phyloP scores from a whole-genome alignment of 2,329 filamentous ascomycete genomes.

The Cercospora brassicicola region DNA sequence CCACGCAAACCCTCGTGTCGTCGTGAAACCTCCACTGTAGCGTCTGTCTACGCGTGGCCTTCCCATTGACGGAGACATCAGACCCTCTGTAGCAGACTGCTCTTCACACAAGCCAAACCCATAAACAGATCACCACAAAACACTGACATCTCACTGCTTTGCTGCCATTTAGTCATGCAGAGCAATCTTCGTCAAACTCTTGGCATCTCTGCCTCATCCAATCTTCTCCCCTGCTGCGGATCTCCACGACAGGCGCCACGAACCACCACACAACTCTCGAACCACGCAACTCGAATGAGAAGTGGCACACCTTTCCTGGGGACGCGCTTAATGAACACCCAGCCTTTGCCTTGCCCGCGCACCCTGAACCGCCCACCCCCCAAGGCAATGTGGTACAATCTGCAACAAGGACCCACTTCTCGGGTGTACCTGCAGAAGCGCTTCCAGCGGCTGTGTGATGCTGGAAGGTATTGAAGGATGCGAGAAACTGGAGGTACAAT shows the following conservation, averaged over 20 bases:
- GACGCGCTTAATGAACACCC: background rate
- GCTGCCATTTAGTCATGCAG: background rate
- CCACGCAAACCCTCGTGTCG: slow-evolving; percentile 17
- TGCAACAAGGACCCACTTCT: background rate
- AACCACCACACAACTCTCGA: background rate
- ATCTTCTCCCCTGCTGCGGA: background rate
- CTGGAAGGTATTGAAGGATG: background rate
- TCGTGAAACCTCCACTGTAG: slow-evolving; percentile 10
- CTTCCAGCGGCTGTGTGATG: background rate
- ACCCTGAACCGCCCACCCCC: background rate
- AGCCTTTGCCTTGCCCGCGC: background rate
- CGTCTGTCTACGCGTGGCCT: background rate
- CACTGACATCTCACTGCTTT: background rate
- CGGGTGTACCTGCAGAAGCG: background rate
- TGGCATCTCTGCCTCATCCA: background rate
- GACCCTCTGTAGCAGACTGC: background rate
- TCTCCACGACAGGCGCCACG: slow-evolving; percentile 6
- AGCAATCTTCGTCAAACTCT: background rate
- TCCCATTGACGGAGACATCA: background rate
- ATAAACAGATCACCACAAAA: background rate
- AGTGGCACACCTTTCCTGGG: background rate
- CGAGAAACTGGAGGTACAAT: too few species aligned
- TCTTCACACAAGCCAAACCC: background rate
- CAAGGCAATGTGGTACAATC: background rate
- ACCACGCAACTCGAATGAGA: background rate